Evolutionary conservation across 2,329 filamentous ascomycete genomes (phyloP).

Genomic region (Epichloe elymi): DNA sequence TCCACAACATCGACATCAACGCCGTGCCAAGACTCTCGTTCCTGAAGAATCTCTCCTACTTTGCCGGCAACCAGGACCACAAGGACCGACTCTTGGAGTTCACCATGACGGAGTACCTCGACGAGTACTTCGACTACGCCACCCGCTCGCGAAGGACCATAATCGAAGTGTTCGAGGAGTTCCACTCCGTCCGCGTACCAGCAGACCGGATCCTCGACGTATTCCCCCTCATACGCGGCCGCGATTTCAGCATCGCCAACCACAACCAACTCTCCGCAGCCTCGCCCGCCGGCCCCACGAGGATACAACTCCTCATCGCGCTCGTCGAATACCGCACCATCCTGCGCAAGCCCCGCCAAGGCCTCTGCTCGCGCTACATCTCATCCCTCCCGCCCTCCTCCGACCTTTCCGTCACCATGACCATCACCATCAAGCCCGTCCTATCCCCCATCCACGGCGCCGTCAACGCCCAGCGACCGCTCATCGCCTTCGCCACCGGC

Average conservation of each 20-base stretch:
- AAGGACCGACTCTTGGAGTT: constrained; percentile 76
- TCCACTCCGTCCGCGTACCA: constrained; percentile 70
- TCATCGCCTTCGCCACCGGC: constrained; percentile 70
- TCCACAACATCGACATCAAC: constrained; percentile 76
- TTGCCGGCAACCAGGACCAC: constrained; percentile 59
- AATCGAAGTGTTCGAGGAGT: constrained; percentile 84
- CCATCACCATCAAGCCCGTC: constrained; percentile 43
- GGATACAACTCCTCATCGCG: constrained; percentile 63
- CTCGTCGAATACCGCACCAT: constrained; percentile 87
- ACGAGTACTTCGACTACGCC: constrained; percentile 94
- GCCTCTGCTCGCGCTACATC: constrained; percentile 83
- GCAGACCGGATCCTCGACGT: constrained; percentile 57
- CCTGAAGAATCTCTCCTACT: constrained; percentile 65
- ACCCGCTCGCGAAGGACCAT: constrained; percentile 82
- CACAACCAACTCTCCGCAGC: constrained; percentile 30
- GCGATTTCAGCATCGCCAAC: constrained; percentile 87
- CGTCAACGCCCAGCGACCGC: constrained; percentile 32
- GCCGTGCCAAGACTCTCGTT: constrained; percentile 81
- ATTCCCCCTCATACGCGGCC: constrained; percentile 71
- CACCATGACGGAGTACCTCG: constrained; percentile 61
- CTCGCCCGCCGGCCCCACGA: constrained; percentile 17
- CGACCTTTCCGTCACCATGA: constrained; percentile 45
- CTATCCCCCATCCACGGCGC: constrained; percentile 28
- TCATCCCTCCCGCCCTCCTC: constrained; percentile 47
- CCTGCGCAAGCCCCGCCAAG: constrained; percentile 69